Base-by-base conservation (phyloP, 306 rosid species). In the Gastrolobium villosum region DNA sequence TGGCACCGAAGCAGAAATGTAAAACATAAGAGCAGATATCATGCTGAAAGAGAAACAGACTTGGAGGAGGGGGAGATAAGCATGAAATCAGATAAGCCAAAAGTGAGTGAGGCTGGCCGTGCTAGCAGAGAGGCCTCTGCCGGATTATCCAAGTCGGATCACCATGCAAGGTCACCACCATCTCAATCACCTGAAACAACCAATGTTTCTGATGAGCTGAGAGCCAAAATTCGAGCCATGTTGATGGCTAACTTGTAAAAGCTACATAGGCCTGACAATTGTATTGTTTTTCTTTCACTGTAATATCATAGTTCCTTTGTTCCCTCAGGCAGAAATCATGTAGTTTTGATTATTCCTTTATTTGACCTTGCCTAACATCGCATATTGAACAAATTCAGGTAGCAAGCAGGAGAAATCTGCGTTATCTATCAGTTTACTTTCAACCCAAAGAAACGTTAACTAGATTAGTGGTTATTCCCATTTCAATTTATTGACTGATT, bases 181-280 rank as follows among this genome's bases (percentile, higher is more conserved):
- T 83, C 96, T 40, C 89, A 84, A 62, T 79, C 93, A 20, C 81
- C 88, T 2, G 90, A 81, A 76, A 43, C 87, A 45, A 76, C 87
- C 2, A 84, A 83, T 84, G 88, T 90, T 46, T 80, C 97, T 13
- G 92, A 93, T 77, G 96, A 90, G 54, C 93, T 93, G 63, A 86
- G 94, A 81, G 97, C 98, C 78, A 93, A 93, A 89, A 91, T 93
- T 39, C 87, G 92, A 44, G 98, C 93, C 65, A 93, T 93, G 97
- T 84, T 92, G 84, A 86, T 87, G 86, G 88, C 89, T 55, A 92
- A 89, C 64, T 74, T 90, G 89, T 92, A 78, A 68, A 50, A 9
- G 54, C 45, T 9, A 3, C 43, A 9, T 28, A 7, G 44, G 59
- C 30, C 10, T 45, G 32, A 43, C 20, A 52, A 28, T 36, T 52